Evolutionary conservation across 176 grass and related monocot species (phyloP).

Genomic region (Calamus simplicifolius): DNA sequence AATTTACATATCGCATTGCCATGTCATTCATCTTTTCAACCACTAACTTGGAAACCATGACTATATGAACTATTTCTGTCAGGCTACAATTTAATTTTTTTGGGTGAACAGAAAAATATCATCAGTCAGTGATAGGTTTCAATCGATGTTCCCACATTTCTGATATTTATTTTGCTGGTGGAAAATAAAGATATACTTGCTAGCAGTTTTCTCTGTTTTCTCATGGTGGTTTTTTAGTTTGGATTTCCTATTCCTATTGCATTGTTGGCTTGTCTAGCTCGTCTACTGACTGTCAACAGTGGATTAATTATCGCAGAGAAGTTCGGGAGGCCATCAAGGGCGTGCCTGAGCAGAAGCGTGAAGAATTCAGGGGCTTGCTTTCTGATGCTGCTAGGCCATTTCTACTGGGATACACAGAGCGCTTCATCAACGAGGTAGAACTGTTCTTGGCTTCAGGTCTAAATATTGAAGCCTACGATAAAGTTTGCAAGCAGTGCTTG

Average conservation of each 20-base stretch:
- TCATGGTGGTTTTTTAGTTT: too few relatives aligned
- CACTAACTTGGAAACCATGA: too few relatives aligned
- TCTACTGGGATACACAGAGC: conserved; percentile 41
- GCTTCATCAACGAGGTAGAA: conserved; percentile 63
- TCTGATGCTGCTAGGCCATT: conserved; percentile 58
- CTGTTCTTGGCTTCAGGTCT: conserved; percentile 61
- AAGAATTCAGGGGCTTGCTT: conserved; percentile 51
- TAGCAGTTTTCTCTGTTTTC: too few relatives aligned
- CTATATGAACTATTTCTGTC: too few relatives aligned
- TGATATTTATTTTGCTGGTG: too few relatives aligned
- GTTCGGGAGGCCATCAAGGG: conserved; percentile 7
- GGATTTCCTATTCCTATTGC: not conserved
- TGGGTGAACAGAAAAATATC: too few relatives aligned
- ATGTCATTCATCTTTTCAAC: too few relatives aligned
- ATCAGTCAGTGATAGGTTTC: too few relatives aligned
- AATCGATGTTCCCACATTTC: too few relatives aligned
- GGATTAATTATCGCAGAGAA: conserved; percentile 18
- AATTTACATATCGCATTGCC: too few relatives aligned
- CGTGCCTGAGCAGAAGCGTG: conserved; percentile 34
- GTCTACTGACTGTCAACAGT: not conserved
- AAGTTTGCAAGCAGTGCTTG: conserved; percentile 36
- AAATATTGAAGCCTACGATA: conserved; percentile 76
- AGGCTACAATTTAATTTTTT: too few relatives aligned
- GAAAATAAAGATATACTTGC: too few relatives aligned
- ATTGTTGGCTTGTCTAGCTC: conserved; percentile 1